Base-by-base conservation (phyloP, 306 rosid genomes). In the Lathyrus oleraceus region DNA sequence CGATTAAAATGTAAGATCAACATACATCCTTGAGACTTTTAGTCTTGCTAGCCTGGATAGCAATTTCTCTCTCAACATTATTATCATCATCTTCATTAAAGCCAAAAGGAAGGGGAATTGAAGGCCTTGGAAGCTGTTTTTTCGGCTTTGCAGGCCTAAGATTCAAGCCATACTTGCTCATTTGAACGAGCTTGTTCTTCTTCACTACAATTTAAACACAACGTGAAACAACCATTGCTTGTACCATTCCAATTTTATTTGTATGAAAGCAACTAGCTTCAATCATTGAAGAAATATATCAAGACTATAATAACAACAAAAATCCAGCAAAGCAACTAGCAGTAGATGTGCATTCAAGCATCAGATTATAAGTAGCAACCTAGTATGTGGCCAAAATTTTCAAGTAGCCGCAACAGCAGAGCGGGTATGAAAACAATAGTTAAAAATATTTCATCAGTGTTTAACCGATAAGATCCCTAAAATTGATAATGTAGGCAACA, bases 121-220 rank as follows among this genome's bases (percentile, higher is more conserved):
- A 78, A 12, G 83, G 87, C 69, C 82, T 90, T 8, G 84, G 25
- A 9, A 81, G 83, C 65, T 56, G 87, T 77, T 90, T 75, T 87
- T 87, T 86, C 64, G 79, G 79, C 69, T 82, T 87, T 0, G 85
- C 52, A 35, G 85, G 82, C 79, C 97, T 83, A 32, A 90, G 89
- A 73, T 93, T 91, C 82, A 90, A 79, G 5, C 96, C 97, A 11
- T 88, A 93, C 94, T 81, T 90, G 81, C 89, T 92, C 98, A 88
- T 89, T 81, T 45, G 54, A 63, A 23, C 35, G 5, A 1, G 35
- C 51, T 40, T n/a, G n/a, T n/a, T 63, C 73, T 70, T 53, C 49
- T 48, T 51, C 28, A 36, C 81, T 61, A 30, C 65, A 48, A n/a
- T 63, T 63, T 43, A 30, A 73, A 47, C 70, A 52, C 36, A 76